Base-by-base conservation (phyloP, 768 basidiomycete species). In the Russula dissimulans region DNA sequence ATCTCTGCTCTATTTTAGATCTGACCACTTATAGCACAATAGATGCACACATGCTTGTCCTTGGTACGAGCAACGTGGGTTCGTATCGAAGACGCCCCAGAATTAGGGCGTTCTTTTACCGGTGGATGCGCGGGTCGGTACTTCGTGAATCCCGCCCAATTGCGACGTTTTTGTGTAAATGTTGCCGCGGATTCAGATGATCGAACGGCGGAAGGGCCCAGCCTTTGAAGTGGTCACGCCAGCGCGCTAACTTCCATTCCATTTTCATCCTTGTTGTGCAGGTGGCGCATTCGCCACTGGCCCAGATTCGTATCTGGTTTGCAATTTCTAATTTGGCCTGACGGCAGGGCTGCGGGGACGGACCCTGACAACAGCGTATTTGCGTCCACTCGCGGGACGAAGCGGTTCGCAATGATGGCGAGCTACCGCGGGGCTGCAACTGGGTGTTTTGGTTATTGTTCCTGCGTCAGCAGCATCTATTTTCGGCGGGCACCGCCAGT, bases 21-120 rank as follows among this genome's bases (percentile, higher is more conserved):
- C 56, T 42, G 49, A 46, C n/a, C 50, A 61, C 9, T 56, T 57
- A 61, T 38, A 57, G 42, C 60, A 52, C 56, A 51, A 61, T 61
- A 61, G 60, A 61, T 49, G 32, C 55, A 46, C 41, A 61, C 48
- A 51, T 31, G 55, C 49, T 41, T 56, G 41, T 49, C 18, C 11
- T n/a, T 54, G 15, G 44, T 53, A 17, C 11, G 57, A 45, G 45
- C 36, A 38, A 26, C 34, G 22, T 41, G 42, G 17, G 17, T 55
- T 34, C 34, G 15, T 49, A 60, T 49, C 34, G n/a, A 47, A 38
- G 41, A 22, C 41, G 14, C 17, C 46, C 31, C 46, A 42, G 44
- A 48, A 47, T 22, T 47, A 10, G 59, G 52, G 41, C 22, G 15
- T 17, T 5, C 22, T 26, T 26, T 14, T 12, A 18, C 34, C n/a